A percentile compares a stretch with the other conserved stretches of the same genome.
Evolutionary conservation across 1,139 yeast genomes (phyloP).

Genomic region (Protomyces pachydermus): DNA sequence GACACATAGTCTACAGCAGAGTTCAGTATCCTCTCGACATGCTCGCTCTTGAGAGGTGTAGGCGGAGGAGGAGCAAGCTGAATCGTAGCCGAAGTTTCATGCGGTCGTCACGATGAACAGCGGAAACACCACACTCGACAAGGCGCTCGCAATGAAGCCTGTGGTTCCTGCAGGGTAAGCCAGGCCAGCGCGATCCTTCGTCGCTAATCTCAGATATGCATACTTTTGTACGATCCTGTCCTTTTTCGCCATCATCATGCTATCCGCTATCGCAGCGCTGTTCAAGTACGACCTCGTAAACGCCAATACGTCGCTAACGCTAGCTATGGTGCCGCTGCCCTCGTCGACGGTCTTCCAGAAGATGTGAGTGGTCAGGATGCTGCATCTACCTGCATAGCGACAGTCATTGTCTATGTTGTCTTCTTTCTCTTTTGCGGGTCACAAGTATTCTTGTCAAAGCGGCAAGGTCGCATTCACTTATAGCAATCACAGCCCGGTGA

Average conservation of each 20-base stretch:
- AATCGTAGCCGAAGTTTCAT: background rate
- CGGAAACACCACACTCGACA: background rate
- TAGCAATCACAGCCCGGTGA: slow-evolving; percentile 19
- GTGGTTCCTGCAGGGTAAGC: slow-evolving; percentile 16
- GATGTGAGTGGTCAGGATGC: slow-evolving; percentile 56
- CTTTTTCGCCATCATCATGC: slow-evolving; percentile 81
- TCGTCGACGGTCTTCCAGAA: slow-evolving; percentile 43
- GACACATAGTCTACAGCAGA: no score
- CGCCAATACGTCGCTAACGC: background rate
- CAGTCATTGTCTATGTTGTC: slow-evolving; percentile 25
- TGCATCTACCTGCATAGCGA: slow-evolving; percentile 20
- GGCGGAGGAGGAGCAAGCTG: no score
- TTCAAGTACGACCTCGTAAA: slow-evolving; percentile 50
- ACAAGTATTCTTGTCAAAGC: slow-evolving; percentile 13
- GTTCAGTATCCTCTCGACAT: no score
- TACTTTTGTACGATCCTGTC: slow-evolving; percentile 93
- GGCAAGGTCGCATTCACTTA: slow-evolving; percentile 18
- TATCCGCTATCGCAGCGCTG: slow-evolving; percentile 75
- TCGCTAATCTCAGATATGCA: slow-evolving; percentile 44
- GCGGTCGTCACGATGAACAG: background rate
- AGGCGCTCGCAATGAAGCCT: slow-evolving; percentile 13
- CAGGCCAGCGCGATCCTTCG: background rate
- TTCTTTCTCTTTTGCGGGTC: slow-evolving; percentile 22
- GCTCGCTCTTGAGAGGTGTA: no score
- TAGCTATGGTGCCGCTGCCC: slow-evolving; percentile 44